These are phyloP conservation scores for Pelargonium australe DNA, from an alignment of 441 rosid species.

Conservation along the genomic window DNA sequence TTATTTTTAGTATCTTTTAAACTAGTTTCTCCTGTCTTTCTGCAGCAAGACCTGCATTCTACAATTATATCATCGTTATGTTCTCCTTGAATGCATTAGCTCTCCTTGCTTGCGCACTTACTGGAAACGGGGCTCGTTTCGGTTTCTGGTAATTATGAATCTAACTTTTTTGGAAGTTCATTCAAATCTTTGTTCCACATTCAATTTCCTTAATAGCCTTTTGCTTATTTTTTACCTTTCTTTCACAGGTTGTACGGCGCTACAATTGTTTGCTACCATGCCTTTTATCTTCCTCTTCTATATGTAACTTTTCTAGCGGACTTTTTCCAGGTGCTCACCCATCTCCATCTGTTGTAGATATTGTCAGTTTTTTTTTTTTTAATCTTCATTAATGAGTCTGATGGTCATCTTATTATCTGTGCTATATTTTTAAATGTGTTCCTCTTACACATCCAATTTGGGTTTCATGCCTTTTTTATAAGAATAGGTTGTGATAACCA, in stretches of 20 bases:
- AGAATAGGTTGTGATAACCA: neutral
- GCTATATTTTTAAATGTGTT: neutral
- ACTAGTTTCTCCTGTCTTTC: slow-evolving; percentile 19
- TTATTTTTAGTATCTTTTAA: neutral
- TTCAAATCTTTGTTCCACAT: too few relatives aligned
- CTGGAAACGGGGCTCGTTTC: slow-evolving; percentile 53
- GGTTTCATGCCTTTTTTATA: neutral
- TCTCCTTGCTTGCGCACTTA: slow-evolving; percentile 56
- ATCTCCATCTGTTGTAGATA: neutral
- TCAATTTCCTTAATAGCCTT: neutral
- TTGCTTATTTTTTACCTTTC: slow-evolving; percentile 4
- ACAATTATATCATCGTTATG: slow-evolving; percentile 60
- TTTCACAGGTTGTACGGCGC: slow-evolving; percentile 63
- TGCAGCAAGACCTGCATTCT: slow-evolving; percentile 88
- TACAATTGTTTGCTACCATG: slow-evolving; percentile 68
- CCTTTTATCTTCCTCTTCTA: slow-evolving; percentile 76
- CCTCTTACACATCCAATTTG: slow-evolving; percentile 8
- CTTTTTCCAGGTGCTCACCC: slow-evolving; percentile 67
- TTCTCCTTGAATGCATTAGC: slow-evolving; percentile 51
- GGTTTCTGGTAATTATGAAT: slow-evolving; percentile 62
- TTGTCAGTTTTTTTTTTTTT: neutral
- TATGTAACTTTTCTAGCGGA: slow-evolving; percentile 74
- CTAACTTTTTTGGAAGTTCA: neutral
- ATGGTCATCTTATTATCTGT: neutral
- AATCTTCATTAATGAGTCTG: neutral